Evolutionary conservation across 495 filamentous ascomycete genomes (phyloP), one percentile per base, ranked within the genome.

Genomic region (Podospora appendiculata): DNA sequence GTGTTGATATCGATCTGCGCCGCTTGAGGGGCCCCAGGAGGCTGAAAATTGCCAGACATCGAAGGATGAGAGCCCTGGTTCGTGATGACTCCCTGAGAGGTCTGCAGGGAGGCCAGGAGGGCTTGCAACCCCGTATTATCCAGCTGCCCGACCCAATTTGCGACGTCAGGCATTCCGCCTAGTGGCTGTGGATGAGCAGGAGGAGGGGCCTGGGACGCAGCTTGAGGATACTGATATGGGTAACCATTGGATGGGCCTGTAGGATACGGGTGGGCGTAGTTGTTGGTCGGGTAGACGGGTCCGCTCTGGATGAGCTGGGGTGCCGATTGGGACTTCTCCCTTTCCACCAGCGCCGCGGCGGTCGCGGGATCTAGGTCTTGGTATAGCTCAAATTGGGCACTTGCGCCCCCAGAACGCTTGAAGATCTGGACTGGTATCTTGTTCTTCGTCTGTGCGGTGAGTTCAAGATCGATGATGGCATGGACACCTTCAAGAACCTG

Each of bases 401-500:
- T 79, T 39, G 70, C 73, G 25, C 85, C 88, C 11, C 70, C 76
- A 41, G 81, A 84, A 14, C 92, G 85, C 68, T 91, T 87, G 60
- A 96, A 96, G 16, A 95, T 78, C 60, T 90, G 87, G 25, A 97
- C 68, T 2, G 84, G 77, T 48, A 96, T 85, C 56, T 82, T 86
- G 45, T 84, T 81, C 2, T 75, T 79, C 33, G 74, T 71, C 57
- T 95, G 87, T 32, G 86, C 79, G 41, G 72, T 68, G 7, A 77
- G 72, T 38, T 84, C 83, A 13, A 98, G 79, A 51, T 87, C 84
- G 13, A 86, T 81, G 17, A 96, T 85, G 18, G 87, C 93, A 42
- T 84, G 81, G 12, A 98, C 93, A 17, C 93, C 91, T 68, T 96
- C 92, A 32, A 89, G 63, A 40, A 93, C 86, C 64, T 95, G 90